Percentiles rank a stretch among this genome's conserved stretches.
phyloP scores from a whole-genome alignment of 148 eudicot genomes.

The Amaranthus palmeri region DNA sequence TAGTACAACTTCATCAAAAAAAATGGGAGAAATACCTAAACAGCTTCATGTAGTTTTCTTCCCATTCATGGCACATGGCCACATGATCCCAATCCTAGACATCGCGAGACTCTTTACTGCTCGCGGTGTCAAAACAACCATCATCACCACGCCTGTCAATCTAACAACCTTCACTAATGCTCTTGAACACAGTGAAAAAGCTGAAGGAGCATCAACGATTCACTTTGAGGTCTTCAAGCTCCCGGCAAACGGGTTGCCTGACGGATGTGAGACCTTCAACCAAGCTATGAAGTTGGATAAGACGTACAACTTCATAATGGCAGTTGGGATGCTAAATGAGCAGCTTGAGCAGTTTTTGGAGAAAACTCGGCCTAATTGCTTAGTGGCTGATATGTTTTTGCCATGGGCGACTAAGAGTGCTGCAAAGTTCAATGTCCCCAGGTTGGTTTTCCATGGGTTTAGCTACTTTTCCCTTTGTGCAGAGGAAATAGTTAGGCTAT shows the following conservation, averaged over 20 bases:
- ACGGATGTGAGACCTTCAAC: slow-evolving; percentile 34
- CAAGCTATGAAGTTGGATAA: slow-evolving; percentile 6
- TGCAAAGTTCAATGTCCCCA: slow-evolving; percentile 25
- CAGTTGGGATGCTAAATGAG: slow-evolving; percentile 28
- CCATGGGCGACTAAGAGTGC: slow-evolving; percentile 31
- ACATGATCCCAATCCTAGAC: slow-evolving; percentile 50
- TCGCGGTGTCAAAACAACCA: slow-evolving; percentile 34
- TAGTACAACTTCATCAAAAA: no score
- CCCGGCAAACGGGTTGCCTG: slow-evolving; percentile 38
- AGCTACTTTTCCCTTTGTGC: slow-evolving; percentile 23
- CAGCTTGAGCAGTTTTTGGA: slow-evolving; percentile 36
- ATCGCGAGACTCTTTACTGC: slow-evolving; percentile 50
- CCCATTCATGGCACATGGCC: slow-evolving; percentile 53
- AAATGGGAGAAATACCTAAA: background rate
- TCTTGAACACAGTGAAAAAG: background rate
- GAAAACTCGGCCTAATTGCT: slow-evolving; percentile 20
- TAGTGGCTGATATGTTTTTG: slow-evolving; percentile 30
- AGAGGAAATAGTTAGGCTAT: slow-evolving; percentile 3
- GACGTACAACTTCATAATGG: slow-evolving; percentile 24
- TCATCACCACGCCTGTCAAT: slow-evolving; percentile 46
- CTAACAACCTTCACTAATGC: slow-evolving; percentile 25
- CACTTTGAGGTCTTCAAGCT: slow-evolving; percentile 28
- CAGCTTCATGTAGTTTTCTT: slow-evolving; percentile 45
- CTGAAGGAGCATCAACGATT: slow-evolving; percentile 4
- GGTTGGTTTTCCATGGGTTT: slow-evolving; percentile 29